Base-by-base conservation (phyloP, 176 grass and related monocot species). In the Pontederia paniculata region DNA sequence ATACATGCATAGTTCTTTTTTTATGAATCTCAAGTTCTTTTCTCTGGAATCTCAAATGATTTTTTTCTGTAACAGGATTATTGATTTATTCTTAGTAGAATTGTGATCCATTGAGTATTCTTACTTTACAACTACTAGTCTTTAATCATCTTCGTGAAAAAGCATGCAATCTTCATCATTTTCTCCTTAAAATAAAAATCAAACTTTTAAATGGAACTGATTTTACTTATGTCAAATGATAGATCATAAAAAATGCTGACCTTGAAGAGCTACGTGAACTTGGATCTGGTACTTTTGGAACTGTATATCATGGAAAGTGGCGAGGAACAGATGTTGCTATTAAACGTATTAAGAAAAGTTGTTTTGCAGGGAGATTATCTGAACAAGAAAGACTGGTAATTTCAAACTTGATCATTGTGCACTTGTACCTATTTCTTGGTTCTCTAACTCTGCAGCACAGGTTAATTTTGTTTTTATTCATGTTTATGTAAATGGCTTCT, bases 291-390 rank as follows among this genome's bases (percentile, higher is more conserved):
- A 91, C 93, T 18, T 98, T 88, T 53, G 93, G 93, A 81, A 98
- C 93, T 31, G 93, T 97, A 23, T 97, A 82, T 44, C 84, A 91
- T 84, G 93, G 93, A 62, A 97, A 97, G 62, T 97, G 93, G 93
- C 81, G 86, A 58, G 93, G 93, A 58, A 84, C 83, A 31, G 93
- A 97, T 70, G 83, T 97, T 52, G 93, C 93, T 42, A 97, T 97
- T 60, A 97, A 97, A 65, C 83, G 93, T 62, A 98, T 98, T 44
- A 98, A 98, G 42, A 98, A 98, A 81, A 98, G 93, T 45, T 98
- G 86, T 58, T 98, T 98, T 10, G 75, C 86, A 14, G 93, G 93
- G 48, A 78, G 65, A 65, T 77, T 65, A 44, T 98, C 93, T 72
- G 93, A 98, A 63, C 86, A 88, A 69, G 93, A 91, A 44, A 81